Base-by-base conservation (phyloP, 164 flowering plant species). In the Berberis vulgaris region DNA sequence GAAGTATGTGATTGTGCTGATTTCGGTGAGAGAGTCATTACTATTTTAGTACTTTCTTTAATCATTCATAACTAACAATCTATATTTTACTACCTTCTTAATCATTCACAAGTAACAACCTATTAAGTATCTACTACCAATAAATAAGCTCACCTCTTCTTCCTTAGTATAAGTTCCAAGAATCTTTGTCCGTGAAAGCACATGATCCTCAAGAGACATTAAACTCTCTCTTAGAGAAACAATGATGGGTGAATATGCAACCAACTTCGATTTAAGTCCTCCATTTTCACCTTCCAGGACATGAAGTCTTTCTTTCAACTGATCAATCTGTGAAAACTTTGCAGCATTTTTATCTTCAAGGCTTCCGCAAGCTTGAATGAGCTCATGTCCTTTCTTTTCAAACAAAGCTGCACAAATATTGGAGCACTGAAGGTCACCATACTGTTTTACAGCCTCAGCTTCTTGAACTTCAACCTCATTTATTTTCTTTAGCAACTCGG, bases 381-480 rank as follows among this genome's bases (percentile, higher is more conserved):
- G 83, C 70, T 89, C 90, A 39, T 74, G 78, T 61, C 85, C 83
- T 74, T 86, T 91, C 59, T 80, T 73, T 70, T 84, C 78, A 60
- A 82, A 77, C 42, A 91, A 63, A 74, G 77, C 82, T 74, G 62
- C 59, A 57, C 40, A 13, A 62, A 69, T 53, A 38, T 61, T 59
- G 45, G 68, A 59, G 42, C 45, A 13, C 57, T 72, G 69, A 57
- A 86, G 84, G 75, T 87, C 99, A 71, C 79, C 84, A 69, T 82
- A 91, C 67, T 87, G 81, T 49, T 78, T 64, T 54, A 86, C 63
- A 61, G 96, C 86, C 71, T 84, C 90, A n/a, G 83, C 79, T 67
- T 94, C 96, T 86, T 84, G 83, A 13, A 82, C 77, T 75, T 84
- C 80, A 72, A 77, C 79, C 65, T 84, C 89, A 39, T 63, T 42